These are phyloP conservation scores for Penicillium pancosmium DNA, from an alignment of 495 filamentous ascomycete species.

Conservation along the genomic window DNA sequence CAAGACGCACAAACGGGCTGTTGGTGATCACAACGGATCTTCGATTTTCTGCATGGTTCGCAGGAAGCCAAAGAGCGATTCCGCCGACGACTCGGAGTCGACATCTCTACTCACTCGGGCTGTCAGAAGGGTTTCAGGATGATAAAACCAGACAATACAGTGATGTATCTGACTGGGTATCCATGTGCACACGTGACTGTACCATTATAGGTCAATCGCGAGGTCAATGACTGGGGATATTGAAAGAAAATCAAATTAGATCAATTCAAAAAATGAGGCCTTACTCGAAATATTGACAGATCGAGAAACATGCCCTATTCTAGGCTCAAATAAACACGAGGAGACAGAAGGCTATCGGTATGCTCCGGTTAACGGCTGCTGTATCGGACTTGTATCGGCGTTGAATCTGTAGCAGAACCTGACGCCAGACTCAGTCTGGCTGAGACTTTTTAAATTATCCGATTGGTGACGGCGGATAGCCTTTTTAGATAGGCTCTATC, in stretches of 20 bases:
- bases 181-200: not conserved
- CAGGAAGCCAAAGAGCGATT: conserved; percentile 25
- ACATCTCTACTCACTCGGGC: conserved; percentile 11
- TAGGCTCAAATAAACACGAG: not conserved
- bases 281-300: not conserved
- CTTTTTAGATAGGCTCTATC: too few relatives aligned
- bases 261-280: not conserved
- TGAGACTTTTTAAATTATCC: not conserved
- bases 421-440: too few relatives aligned
- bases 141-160: not conserved
- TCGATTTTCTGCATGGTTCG: conserved; percentile 22
- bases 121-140: not conserved
- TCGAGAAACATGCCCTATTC: not conserved
- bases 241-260: not conserved
- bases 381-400: conserved; percentile 15
- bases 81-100: conserved; percentile 15
- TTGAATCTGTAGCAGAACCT: not conserved
- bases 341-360: not conserved
- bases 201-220: not conserved
- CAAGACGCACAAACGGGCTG: conserved; percentile 25
- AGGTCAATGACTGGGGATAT: not conserved
- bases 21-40: conserved; percentile 22
- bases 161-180: not conserved
- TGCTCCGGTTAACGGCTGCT: not conserved
- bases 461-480: too few relatives aligned